Base-by-base conservation (phyloP, 495 filamentous ascomycete genomes). In the Penicillium coprophilum region DNA sequence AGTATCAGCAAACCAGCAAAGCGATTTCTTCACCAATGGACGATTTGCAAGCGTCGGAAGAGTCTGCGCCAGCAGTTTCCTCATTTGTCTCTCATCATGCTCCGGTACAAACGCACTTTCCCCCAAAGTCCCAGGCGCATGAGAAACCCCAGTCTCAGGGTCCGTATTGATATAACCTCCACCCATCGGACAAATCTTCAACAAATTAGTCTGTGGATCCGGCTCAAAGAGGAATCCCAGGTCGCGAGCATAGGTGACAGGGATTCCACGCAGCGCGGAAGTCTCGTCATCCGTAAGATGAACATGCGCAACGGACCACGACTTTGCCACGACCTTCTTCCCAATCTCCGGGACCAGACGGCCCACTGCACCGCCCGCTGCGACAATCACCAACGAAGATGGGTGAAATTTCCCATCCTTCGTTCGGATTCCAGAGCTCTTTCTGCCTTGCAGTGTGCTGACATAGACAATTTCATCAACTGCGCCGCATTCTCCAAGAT, bases 1-100 rank as follows among this genome's bases (percentile, higher is more conserved):
- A 21, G 78, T 81, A 63, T 85, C 82, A 11, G 77, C 79, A 65
- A 79, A 83, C 82, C 82, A 86, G 55, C 82, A 86, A 30, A 85
- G 60, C 19, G 62, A 71, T 55, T 72, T 72, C 32, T 71, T 58
- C 17, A 82, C 74, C 19, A 84, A 60, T 13, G 78, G 79, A n/a
- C 79, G 61, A 23, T 80, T 71, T 8, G 77, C 74, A 20, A 85
- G 63, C 13, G 58, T 56, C 0, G 81, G 82, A 6, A 85, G 60
- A 20, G 79, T 78, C 44, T 85, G 71, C 27, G 63, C 56, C 41
- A 85, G 58, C 50, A 83, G 54, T 47, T 69, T 66, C 24, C 79
- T 67, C 34, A 83, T 50, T 55, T 69, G 63, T 43, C 52, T 60
- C 61, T 84, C 80, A 50, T 83, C 82, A 28, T 69, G 71, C 15